phyloP scores from a whole-genome alignment of 352 stramenopile species.

The Globisporangium polare region DNA sequence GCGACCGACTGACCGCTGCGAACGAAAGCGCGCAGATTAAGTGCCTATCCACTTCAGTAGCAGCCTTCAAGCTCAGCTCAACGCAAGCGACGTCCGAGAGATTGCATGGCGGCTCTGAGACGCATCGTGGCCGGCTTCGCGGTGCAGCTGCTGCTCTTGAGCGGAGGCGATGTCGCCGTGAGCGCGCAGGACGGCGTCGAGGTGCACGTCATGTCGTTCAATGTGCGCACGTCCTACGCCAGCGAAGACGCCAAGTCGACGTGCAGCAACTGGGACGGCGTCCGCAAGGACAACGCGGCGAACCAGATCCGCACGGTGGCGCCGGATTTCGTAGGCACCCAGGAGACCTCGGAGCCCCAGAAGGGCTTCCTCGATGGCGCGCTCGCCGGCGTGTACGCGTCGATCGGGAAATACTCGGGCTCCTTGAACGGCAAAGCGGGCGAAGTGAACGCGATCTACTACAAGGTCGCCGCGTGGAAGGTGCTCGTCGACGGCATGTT shows the following conservation, averaged over 20 bases:
- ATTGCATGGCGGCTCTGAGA: background rate
- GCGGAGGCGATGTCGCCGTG: background rate
- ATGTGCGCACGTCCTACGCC: constrained; percentile 69
- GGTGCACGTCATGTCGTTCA: constrained; percentile 74
- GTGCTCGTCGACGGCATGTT: constrained; percentile 58
- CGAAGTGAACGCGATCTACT: constrained; percentile 67
- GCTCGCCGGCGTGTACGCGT: constrained; percentile 49
- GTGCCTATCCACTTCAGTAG: background rate
- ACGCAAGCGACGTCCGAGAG: background rate
- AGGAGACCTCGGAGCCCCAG: constrained; percentile 76
- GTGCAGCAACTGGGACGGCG: constrained; percentile 61
- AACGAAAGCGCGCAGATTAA: background rate
- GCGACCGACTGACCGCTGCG: background rate
- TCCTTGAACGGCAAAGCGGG: constrained; percentile 52
- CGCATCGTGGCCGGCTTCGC: constrained; percentile 1
- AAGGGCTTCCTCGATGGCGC: constrained; percentile 55
- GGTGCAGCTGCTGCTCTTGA: constrained; percentile 1
- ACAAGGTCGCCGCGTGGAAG: constrained; percentile 52
- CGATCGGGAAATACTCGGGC: constrained; percentile 53
- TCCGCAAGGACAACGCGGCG: constrained; percentile 59
- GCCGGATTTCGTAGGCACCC: constrained; percentile 73
- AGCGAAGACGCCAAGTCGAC: constrained; percentile 28
- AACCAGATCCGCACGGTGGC: constrained; percentile 47
- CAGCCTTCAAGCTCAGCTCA: too few species aligned
- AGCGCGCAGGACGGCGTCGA: constrained; percentile 30